These are phyloP conservation scores for Fusarium avenaceum DNA, from an alignment of 2,329 filamentous ascomycete genomes.

Conservation along the genomic window DNA sequence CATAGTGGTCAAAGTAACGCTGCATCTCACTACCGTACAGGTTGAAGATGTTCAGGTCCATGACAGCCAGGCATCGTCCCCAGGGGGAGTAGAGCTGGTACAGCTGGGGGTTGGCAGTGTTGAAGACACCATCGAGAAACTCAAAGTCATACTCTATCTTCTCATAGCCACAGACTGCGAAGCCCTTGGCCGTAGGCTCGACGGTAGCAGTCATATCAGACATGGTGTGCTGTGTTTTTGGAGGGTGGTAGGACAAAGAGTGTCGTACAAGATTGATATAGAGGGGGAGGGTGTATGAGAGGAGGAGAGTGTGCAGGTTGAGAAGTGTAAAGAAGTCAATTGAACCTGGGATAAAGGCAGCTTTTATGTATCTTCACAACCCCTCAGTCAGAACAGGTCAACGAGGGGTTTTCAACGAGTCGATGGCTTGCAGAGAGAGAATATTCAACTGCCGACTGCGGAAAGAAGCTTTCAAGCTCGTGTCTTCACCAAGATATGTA, in stretches of 20 bases:
- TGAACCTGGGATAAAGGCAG: constrained; percentile 16
- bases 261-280: constrained; percentile 6
- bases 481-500: constrained; percentile 20
- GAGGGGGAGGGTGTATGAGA: not conserved
- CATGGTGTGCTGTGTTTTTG: constrained; percentile 60
- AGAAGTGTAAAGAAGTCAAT: constrained; percentile 2
- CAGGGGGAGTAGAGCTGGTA: constrained; percentile 75
- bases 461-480: constrained; percentile 15
- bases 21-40: constrained; percentile 76
- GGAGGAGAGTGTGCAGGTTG: constrained; percentile 25
- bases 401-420: not conserved
- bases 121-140: constrained; percentile 78
- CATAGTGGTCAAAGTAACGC: constrained; percentile 75
- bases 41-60: constrained; percentile 78
- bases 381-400: not conserved
- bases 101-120: constrained; percentile 70
- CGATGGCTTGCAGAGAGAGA: constrained; percentile 3
- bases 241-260: not conserved
- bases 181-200: constrained; percentile 72
- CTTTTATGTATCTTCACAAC: constrained; percentile 25
- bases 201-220: constrained; percentile 78
- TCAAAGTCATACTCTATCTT: constrained; percentile 83
- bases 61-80: constrained; percentile 75
- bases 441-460: constrained; percentile 25
- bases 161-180: constrained; percentile 80